Evolutionary conservation across 306 rosid species (phyloP).

Genomic region (Cicer judaicum): DNA sequence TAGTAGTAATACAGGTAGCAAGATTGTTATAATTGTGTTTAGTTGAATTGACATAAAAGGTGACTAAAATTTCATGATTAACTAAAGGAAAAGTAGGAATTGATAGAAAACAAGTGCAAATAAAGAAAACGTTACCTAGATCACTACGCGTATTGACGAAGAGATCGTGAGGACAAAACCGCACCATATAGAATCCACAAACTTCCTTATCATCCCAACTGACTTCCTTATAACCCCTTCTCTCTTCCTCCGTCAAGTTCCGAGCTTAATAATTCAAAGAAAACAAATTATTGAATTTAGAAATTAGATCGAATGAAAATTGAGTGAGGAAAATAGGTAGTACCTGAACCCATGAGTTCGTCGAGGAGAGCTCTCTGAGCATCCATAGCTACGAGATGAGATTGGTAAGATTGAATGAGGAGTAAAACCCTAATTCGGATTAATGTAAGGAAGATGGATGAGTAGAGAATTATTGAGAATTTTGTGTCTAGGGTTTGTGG

Average conservation of each 20-base stretch:
- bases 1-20: no score
- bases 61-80: no score
- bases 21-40: no score
- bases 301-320: background rate
- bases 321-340: background rate
- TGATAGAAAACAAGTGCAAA: slow-evolving; percentile 5
- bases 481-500: no score
- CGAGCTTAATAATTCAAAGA: slow-evolving; percentile 61
- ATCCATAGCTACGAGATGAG: slow-evolving; percentile 64
- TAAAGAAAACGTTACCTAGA: slow-evolving; percentile 66
- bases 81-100: background rate
- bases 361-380: slow-evolving; percentile 99
- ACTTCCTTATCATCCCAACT: slow-evolving; percentile 94
- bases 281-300: background rate
- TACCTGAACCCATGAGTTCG: slow-evolving; percentile 99
- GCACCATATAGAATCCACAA: slow-evolving; percentile 92
- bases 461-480: no score
- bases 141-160: slow-evolving; percentile 96
- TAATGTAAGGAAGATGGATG: no score
- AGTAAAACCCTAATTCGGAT: no score
- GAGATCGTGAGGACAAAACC: slow-evolving; percentile 99
- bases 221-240: slow-evolving; percentile 81
- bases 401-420: background rate
- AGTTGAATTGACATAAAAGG: no score
- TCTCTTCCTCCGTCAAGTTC: slow-evolving; percentile 93